Evolutionary conservation across 1,284 basidiomycete genomes (phyloP), one percentile per base, ranked within the genome.

Genomic region (Dichomitus squalens): DNA sequence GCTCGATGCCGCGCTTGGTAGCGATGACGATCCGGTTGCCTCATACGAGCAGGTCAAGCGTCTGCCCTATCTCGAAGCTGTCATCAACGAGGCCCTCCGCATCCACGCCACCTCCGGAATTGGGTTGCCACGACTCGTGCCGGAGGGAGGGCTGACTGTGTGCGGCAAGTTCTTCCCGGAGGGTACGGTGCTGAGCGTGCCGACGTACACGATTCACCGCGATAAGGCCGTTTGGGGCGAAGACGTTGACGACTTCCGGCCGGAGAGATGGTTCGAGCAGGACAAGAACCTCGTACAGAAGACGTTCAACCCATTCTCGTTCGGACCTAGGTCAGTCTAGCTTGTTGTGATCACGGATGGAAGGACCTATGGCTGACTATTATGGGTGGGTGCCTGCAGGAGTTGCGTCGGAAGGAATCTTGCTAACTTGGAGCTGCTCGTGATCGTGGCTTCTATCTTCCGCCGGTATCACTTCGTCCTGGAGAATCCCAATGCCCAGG

Each of bases 41-140:
- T 80, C 77, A 5, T 84, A 75, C 58, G 83, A 86, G 53, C 76
- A 84, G 57, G 80, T 91, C 60, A 93, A 93, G 72, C 75, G 76
- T 2, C 78, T 92, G 29, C 80, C 85, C 6, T 92, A 90, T 72
- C 81, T 95, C 64, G 84, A 92, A 51, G 91, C 90, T 0, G 90
- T 89, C 71, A 88, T 95, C 75, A 86, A 88, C 71, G 93, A 95
- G 73, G 87, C 81, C 6, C 79, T 96, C 34, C 87, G 95, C 11
- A 71, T 90, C 40, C 92, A 95, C 76, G 89, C 91, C 4, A 93
- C 89, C 0, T 87, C 86, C 3, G 84, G 87, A 2, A 80, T 95
- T 49, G 94, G 94, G 25, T 84, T 96, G 21, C 88, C 92, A n/a
- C 86, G 92, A 40, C 64, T 90, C 53, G 85, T 86, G 7, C 89